Base-by-base conservation (phyloP, 306 rosid species). In the Sicyos baderoa region DNA sequence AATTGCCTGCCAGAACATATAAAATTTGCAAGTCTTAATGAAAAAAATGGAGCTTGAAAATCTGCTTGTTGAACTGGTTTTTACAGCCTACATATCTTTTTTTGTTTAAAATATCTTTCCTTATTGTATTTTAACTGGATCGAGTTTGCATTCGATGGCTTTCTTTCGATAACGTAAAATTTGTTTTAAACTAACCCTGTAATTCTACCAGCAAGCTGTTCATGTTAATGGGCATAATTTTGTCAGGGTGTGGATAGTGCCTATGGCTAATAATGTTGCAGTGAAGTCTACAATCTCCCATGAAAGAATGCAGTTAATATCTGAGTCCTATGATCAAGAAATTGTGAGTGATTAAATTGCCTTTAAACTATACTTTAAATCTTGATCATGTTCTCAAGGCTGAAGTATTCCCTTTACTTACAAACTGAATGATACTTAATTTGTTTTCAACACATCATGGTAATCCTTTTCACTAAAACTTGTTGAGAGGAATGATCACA, bases 231-330 rank as follows among this genome's bases (percentile, higher is more conserved):
- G 54, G 55, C 21, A 25, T 44, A 7, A 65, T 64, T 77, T 67
- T 59, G 47, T 73, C 95, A 92, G 96, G 90, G 83, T 89, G 81
- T 84, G 86, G 91, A 81, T 70, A 47, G 54, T 83, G 75, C 84
- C 89, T 54, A 88, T 81, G 74, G 75, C 75, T 78, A 77, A 67
- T 70, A 84, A 78, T 63, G 71, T 77, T 69, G 66, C 84, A 73
- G 78, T 80, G 80, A 75, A 82, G 22, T 76, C 80, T 73, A 60
- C 71, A 69, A 59, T 62, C 40, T 84, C 82, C 64, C 62, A 77
- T 70, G 77, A 84, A 71, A 70, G 14, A 21, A 80, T 71, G 67
- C 75, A 69, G 11, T 64, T 82, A 54, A 70, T 75, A 62, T 57
- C 86, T 9, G 82, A 79, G 21, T 66, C 72, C 25, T 22, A 48